Conservation (phyloP, 495 filamentous ascomycete genomes). For the Letharia lupina region DNA sequence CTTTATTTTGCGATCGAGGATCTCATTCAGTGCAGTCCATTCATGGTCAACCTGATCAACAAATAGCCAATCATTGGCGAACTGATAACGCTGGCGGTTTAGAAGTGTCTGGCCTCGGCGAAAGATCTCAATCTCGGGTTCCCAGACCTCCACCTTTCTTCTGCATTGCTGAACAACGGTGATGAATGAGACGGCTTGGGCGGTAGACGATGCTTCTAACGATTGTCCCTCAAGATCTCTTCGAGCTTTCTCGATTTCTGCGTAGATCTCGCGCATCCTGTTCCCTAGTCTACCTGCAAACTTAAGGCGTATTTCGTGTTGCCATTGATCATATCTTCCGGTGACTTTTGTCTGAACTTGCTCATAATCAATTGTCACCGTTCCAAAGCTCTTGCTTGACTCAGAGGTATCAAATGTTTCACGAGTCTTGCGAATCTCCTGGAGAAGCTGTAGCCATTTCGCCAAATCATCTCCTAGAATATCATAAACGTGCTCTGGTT, state of each 20-base stretch:
- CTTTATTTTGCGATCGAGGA: constrained; percentile 81
- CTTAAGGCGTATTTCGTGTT: constrained; percentile 88
- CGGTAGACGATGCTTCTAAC: constrained; percentile 84
- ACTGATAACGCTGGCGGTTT: constrained; percentile 81
- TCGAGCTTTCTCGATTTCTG: constrained; percentile 79
- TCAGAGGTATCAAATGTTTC: constrained; percentile 95
- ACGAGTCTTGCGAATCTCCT: constrained; percentile 87
- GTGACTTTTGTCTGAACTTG: constrained; percentile 98
- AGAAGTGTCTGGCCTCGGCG: constrained; percentile 89
- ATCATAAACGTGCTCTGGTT: constrained; percentile 89
- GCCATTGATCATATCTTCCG: constrained; percentile 98
- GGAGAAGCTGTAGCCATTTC: constrained; percentile 85
- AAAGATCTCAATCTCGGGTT: constrained; percentile 90
- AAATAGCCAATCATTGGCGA: constrained; percentile 84
- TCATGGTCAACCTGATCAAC: constrained; percentile 90
- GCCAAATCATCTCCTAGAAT: constrained; percentile 83
- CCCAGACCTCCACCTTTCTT: constrained; percentile 85
- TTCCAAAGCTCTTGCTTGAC: constrained; percentile 80
- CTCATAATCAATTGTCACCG: constrained; percentile 90
- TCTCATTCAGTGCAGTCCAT: constrained; percentile 85
- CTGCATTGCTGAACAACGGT: constrained; percentile 94
- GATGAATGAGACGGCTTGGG: constrained; percentile 95
- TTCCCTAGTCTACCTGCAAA: constrained; percentile 86
- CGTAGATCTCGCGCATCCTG: constrained; percentile 79
- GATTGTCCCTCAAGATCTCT: constrained; percentile 83